These are phyloP conservation scores for Neonectria magnoliae DNA, from an alignment of 2,329 filamentous ascomycete species.

Conservation along the genomic window DNA sequence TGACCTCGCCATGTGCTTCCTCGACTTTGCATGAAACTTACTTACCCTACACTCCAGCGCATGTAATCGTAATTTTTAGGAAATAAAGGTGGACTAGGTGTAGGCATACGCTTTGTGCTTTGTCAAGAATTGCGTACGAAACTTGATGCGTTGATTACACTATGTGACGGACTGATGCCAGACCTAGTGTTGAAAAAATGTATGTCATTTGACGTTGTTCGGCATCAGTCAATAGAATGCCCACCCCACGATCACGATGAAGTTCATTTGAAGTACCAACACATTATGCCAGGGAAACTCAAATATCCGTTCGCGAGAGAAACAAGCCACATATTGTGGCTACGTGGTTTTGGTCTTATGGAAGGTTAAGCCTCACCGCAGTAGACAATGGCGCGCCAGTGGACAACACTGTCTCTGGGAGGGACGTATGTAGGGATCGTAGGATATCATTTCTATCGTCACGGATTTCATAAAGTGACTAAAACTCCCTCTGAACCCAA, in stretches of 20 bases:
- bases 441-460: constrained; percentile 27
- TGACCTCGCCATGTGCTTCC: too few relatives aligned
- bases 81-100: neutral
- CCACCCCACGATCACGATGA: neutral
- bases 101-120: neutral
- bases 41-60: neutral
- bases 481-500: neutral
- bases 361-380: too few relatives aligned
- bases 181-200: too few relatives aligned
- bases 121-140: neutral
- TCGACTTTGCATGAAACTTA: neutral
- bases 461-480: constrained; percentile 15
- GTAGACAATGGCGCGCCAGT: too few relatives aligned
- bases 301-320: too few relatives aligned
- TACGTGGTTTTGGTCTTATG: neutral
- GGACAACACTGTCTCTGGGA: too few relatives aligned
- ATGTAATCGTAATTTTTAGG: neutral
- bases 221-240: too few relatives aligned
- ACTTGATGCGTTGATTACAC: too few relatives aligned
- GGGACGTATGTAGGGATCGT: neutral
- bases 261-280: neutral
- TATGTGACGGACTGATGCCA: neutral
- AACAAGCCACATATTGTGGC: neutral
- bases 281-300: neutral
- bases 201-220: too few relatives aligned